Evolutionary conservation across 2,329 filamentous ascomycete species (phyloP), one percentile per base, ranked within the genome.

Genomic region (Diaporthe sp.): DNA sequence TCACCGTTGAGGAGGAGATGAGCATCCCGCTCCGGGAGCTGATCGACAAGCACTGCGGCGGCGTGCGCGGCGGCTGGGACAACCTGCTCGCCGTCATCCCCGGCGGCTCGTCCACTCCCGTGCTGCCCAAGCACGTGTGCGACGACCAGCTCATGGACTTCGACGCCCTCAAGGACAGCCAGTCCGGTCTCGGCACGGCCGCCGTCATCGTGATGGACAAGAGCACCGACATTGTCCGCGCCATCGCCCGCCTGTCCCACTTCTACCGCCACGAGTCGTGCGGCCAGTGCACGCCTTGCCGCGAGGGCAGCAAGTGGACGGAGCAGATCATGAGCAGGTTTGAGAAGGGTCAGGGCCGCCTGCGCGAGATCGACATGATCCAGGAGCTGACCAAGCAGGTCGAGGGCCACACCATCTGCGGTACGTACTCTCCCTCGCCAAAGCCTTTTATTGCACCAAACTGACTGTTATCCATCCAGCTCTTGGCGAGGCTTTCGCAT

Each of bases 151-250:
- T 99, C 73, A 99, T 99, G 97, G 97, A 99, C 87, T 99, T 98
- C 83, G 97, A 99, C 84, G 96, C 94, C 13, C 92, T 99, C 80
- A 99, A 99, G 91, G 97, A 99, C 86, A 96, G 93, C 80, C 97
- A 98, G 87, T 97, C 95, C 77, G 97, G 97, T 91, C 93, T 99
- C 19, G 97, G 97, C 80, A 99, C 97, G 9, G 97, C 97, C 5
- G 97, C 97, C 75, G 96, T 99, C 79, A 98, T 99, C 82, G 97
- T 99, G 84, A 98, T 99, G 94, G 97, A 99, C 88, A 97, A 98
- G 90, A 96, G 94, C 82, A 94, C 97, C 78, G 97, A 99, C 84
- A 94, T 99, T 71, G 95, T 99, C 79, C 94, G 96, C 79, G 95
- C 95, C 82, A 98, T 99, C 83, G 93, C 94, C 78, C 93, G 97